A percentile compares a stretch with the other conserved stretches of the same genome.
These are phyloP conservation scores for Acer negundo DNA, from an alignment of 345 rosid genomes.

Conservation along the genomic window DNA sequence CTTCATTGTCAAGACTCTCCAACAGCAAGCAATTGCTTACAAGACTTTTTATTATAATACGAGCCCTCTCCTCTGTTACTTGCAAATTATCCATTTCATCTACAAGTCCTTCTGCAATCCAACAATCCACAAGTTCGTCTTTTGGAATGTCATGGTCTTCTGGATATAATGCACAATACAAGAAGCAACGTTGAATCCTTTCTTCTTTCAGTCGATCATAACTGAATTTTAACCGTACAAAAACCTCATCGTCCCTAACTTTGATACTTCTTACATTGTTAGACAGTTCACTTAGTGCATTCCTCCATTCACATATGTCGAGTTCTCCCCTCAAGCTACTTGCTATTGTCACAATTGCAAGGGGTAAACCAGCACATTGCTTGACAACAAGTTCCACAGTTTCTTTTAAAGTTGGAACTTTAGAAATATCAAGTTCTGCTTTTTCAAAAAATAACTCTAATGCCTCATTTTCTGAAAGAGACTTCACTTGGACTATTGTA, in stretches of 20 bases:
- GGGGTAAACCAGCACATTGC: conserved; percentile 30
- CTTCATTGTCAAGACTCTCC: background rate
- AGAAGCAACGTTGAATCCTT: conserved; percentile 24
- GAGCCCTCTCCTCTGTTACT: background rate
- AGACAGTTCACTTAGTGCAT: conserved; percentile 5
- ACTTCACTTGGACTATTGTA: conserved; percentile 7
- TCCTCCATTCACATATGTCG: conserved; percentile 22
- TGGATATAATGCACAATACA: conserved; percentile 25
- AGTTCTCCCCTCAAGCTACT: conserved; percentile 13
- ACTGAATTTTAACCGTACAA: conserved; percentile 10
- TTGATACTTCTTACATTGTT: background rate
- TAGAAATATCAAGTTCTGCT: background rate
- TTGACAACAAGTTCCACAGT: background rate
- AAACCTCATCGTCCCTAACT: background rate
- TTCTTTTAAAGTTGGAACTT: conserved; percentile 2
- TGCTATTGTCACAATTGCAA: conserved; percentile 18
- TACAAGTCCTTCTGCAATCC: conserved; percentile 23
- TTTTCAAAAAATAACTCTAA: conserved; percentile 14
- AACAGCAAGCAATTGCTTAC: conserved; percentile 22
- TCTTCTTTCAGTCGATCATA: conserved; percentile 18
- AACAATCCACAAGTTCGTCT: background rate
- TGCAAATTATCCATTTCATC: conserved; percentile 9
- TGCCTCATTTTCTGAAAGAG: conserved; percentile 17
- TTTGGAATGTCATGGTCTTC: background rate
- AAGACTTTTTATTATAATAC: conserved; percentile 1